phyloP scores from a whole-genome alignment of 257 asterid genomes.

The Penstemon eatonii region DNA sequence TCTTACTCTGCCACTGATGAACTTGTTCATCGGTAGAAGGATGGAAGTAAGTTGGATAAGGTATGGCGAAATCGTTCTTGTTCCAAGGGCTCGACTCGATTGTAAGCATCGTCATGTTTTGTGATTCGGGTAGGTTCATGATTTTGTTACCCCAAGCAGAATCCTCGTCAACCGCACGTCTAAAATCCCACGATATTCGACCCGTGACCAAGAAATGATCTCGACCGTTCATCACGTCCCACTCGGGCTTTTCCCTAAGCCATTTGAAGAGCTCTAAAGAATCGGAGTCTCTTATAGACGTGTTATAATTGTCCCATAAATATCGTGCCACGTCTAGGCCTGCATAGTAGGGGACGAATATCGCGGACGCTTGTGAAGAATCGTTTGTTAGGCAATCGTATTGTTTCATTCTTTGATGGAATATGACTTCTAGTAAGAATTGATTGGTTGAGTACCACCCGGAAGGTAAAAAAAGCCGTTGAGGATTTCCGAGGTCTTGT shows the following conservation, averaged over 20 bases:
- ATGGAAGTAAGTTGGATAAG: slow-evolving; percentile 87
- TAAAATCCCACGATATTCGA: slow-evolving; percentile 79
- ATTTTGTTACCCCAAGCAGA: slow-evolving; percentile 74
- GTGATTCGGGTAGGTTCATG: slow-evolving; percentile 61
- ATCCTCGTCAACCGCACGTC: slow-evolving; percentile 46
- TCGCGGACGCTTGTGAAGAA: slow-evolving; percentile 58
- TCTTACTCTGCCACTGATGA: slow-evolving; percentile 50
- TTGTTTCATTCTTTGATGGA: slow-evolving; percentile 72
- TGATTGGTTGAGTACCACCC: slow-evolving; percentile 82
- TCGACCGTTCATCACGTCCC: slow-evolving; percentile 60
- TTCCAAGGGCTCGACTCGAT: slow-evolving; percentile 90
- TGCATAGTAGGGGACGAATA: slow-evolving; percentile 71
- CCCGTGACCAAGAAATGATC: slow-evolving; percentile 83
- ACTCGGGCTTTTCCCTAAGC: slow-evolving; percentile 52
- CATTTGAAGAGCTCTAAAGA: slow-evolving; percentile 34
- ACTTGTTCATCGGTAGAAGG: slow-evolving; percentile 59
- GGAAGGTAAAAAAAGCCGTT: slow-evolving; percentile 40
- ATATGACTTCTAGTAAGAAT: slow-evolving; percentile 67
- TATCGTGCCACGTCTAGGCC: slow-evolving; percentile 71
- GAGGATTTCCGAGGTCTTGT: slow-evolving; percentile 52
- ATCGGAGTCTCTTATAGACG: slow-evolving; percentile 46
- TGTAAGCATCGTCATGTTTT: slow-evolving; percentile 66
- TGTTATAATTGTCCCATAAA: slow-evolving; percentile 42
- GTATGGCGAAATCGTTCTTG: slow-evolving; percentile 74
- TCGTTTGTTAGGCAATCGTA: slow-evolving; percentile 72